Conservation (phyloP, 2,329 filamentous ascomycete species). For the Neodidymelliopsis sp. region DNA sequence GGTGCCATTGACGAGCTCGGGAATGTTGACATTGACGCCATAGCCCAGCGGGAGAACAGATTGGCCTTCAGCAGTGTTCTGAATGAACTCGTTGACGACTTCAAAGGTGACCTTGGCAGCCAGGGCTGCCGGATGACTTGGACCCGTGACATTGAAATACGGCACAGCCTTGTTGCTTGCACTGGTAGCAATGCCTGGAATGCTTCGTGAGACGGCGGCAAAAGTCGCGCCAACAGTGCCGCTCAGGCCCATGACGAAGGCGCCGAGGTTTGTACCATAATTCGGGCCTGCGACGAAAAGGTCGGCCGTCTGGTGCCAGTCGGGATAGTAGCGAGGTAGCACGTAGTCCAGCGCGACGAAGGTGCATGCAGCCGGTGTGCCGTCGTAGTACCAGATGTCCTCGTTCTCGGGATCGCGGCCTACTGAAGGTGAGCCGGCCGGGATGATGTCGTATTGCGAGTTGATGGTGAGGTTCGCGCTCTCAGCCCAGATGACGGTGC, state of each 20-base stretch:
- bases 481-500: slow-evolving; percentile 54
- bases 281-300: slow-evolving; percentile 65
- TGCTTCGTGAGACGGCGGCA: slow-evolving; percentile 57
- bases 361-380: slow-evolving; percentile 63
- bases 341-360: slow-evolving; percentile 66
- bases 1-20: slow-evolving; percentile 52
- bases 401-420: slow-evolving; percentile 61
- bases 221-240: slow-evolving; percentile 57
- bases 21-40: slow-evolving; percentile 62
- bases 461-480: slow-evolving; percentile 52
- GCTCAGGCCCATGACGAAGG: slow-evolving; percentile 53
- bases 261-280: slow-evolving; percentile 62
- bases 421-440: slow-evolving; percentile 56
- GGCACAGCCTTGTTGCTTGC: slow-evolving; percentile 53
- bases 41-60: slow-evolving; percentile 58
- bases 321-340: slow-evolving; percentile 51
- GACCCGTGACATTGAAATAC: slow-evolving; percentile 56
- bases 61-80: slow-evolving; percentile 42
- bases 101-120: slow-evolving; percentile 54
- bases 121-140: slow-evolving; percentile 54
- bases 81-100: slow-evolving; percentile 56
- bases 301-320: slow-evolving; percentile 60
- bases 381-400: slow-evolving; percentile 68
- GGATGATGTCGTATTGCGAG: slow-evolving; percentile 57
- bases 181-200: slow-evolving; percentile 61